Base-by-base conservation (phyloP, 129 eudicot species). In the Mikania micrantha region DNA sequence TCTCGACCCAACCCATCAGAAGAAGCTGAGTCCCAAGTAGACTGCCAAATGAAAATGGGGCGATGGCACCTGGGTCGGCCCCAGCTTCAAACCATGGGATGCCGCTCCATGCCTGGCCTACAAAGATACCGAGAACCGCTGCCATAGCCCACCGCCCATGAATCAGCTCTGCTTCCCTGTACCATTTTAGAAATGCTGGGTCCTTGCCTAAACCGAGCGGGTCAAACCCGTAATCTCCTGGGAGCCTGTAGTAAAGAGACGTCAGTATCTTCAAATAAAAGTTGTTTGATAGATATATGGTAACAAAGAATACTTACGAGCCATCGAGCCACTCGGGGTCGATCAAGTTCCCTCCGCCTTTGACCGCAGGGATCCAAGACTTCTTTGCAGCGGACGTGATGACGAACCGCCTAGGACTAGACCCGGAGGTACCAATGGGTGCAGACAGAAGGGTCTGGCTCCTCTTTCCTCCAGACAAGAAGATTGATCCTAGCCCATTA, bases 321-420 rank as follows among this genome's bases (percentile, higher is more conserved):
- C 98, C 98, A 76, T 92, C 96, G 50, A 92, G 98, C 98, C 98
- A 92, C 62, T 92, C 98, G 0, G 98, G 96, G 71, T 92, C 98
- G 32, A 84, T 29, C 36, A 92, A 66, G 76, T 80, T 84, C 74
- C 96, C 96, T 17, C 98, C 98, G 42, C 87, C 95, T 77, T 63
- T 88, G 62, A 92, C 98, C 19, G 71, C 94, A 21, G 98, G 98
- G 79, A 92, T 81, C 98, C 98, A 92, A 5, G 98, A 92, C 69
- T 92, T 92, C 91, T 92, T 92, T 1, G 84, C 71, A 45, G 91
- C 97, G 17, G 90, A 91, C 5, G 87, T 85, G 3, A 63, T 81
- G 29, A 79, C 49, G 31, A 83, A 32, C 78, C 84, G 81, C 82
- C 61, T 85, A 32, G 94, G 77, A 40, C 93, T 67, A 2, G 41